Base-by-base conservation (phyloP, 129 eudicot species). In the Chrysanthemum makinoi region DNA sequence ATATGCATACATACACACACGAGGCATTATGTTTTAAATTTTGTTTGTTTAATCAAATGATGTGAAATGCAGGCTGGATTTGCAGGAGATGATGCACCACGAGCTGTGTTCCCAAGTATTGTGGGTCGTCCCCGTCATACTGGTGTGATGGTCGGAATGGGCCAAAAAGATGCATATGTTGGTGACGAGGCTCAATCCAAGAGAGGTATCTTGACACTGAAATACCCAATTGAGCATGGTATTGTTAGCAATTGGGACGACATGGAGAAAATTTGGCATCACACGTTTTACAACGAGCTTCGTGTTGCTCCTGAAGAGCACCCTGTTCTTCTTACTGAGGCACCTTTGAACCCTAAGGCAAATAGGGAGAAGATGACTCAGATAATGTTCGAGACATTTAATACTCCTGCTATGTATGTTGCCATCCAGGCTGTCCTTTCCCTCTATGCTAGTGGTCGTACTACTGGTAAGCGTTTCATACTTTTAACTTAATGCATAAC, bases 251-350 rank as follows among this genome's bases (percentile, higher is more conserved):
- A 86, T 72, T 86, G 91, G 91, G 91, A 86, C 75, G 91, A 86
- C 69, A 86, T 86, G 91, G 91, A 86, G 83, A 86, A 82, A 77
- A 86, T 86, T 10, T 86, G 91, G 91, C 91, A 86, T 80, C 91
- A 86, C 66, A 86, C 87, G 0, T 85, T 85, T 76, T 86, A 82
- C 79, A 86, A 83, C 46, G 91, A 86, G 76, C 91, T 86, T 13
- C 87, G 91, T 66, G 87, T 86, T 70, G 91, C 91, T 66, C 91
- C 91, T 24, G 91, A 86, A 62, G 91, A 86, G 62, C 86, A 83
- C 22, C 91, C 91, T 0, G 82, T 86, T 83, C 85, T 86, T 68
- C 91, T 86, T 12, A 86, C 91, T 22, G 91, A 86, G 81, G 91
- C 91, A 62, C 91, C 91, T 55, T 85, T 86, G 62, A 86, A 82